Percentiles rank a stretch among this genome's conserved stretches.
Conservation (phyloP, 2,329 filamentous ascomycete species). For the Balansia obtecta region DNA sequence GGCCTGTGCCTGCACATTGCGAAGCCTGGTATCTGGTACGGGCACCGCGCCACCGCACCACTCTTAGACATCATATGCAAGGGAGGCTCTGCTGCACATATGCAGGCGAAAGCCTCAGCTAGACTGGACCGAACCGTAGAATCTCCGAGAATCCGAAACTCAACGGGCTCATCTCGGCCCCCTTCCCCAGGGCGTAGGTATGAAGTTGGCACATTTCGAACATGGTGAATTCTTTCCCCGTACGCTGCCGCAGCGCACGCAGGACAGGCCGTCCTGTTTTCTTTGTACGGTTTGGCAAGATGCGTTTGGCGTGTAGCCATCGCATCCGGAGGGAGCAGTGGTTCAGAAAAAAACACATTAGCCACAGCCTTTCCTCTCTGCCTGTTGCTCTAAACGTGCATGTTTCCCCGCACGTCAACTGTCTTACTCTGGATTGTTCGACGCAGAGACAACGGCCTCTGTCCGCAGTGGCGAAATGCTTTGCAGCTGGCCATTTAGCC, state of each 20-base stretch:
- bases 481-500: not conserved
- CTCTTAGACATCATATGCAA: slow-evolving; percentile 1
- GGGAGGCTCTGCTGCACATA: not conserved
- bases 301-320: not conserved
- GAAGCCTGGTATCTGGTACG: not conserved
- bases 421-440: not conserved
- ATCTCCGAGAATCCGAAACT: not conserved
- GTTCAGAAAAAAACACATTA: not conserved
- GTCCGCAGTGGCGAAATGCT: not conserved
- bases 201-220: not conserved
- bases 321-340: not conserved
- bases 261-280: no score
- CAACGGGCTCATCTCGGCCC: not conserved
- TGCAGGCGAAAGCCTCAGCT: not conserved
- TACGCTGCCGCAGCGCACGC: not conserved
- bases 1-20: no score
- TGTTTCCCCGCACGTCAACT: slow-evolving; percentile 3
- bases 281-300: not conserved
- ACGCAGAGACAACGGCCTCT: not conserved
- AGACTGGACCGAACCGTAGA: not conserved
- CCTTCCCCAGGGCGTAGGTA: not conserved
- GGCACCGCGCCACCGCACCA: not conserved
- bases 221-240: not conserved
- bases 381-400: not conserved
- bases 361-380: not conserved